Evolutionary conservation across 139 green algal species (phyloP).

Genomic region (Chlorella sp.): DNA sequence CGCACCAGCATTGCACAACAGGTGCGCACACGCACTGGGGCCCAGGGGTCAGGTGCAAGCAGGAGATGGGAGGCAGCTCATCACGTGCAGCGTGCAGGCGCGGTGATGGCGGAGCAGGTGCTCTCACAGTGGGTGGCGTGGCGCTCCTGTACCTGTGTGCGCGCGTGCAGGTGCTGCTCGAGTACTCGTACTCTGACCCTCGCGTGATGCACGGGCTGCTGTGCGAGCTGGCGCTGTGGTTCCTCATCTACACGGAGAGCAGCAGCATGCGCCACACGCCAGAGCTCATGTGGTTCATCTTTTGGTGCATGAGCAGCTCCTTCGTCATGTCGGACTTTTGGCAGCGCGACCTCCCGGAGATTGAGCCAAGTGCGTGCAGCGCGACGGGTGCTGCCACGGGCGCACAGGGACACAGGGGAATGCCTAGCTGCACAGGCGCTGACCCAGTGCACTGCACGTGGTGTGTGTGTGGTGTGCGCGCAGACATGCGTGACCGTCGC

Average conservation of each 20-base stretch:
- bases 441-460: too few relatives aligned
- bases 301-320: conserved; percentile 32
- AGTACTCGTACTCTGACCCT: conserved; percentile 13
- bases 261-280: conserved; percentile 54
- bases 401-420: too few relatives aligned
- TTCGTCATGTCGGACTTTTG: conserved; percentile 26
- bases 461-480: not conserved
- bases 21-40: too few relatives aligned
- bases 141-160: not conserved
- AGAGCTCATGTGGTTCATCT: conserved; percentile 79
- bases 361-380: conserved; percentile 6
- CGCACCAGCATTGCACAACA: not conserved
- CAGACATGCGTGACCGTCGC: conserved; percentile 13
- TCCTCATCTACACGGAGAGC: conserved; percentile 63
- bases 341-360: conserved; percentile 16
- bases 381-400: too few relatives aligned
- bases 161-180: conserved; percentile 13
- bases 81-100: not conserved
- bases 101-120: not conserved
- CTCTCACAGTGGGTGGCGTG: not conserved
- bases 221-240: conserved; percentile 67
- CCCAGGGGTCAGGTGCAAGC: too few relatives aligned
- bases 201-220: conserved; percentile 31
- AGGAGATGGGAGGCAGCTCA: not conserved
- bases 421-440: too few relatives aligned